phyloP scores from a whole-genome alignment of 129 eudicot genomes.

The Ambrosia trifida region DNA sequence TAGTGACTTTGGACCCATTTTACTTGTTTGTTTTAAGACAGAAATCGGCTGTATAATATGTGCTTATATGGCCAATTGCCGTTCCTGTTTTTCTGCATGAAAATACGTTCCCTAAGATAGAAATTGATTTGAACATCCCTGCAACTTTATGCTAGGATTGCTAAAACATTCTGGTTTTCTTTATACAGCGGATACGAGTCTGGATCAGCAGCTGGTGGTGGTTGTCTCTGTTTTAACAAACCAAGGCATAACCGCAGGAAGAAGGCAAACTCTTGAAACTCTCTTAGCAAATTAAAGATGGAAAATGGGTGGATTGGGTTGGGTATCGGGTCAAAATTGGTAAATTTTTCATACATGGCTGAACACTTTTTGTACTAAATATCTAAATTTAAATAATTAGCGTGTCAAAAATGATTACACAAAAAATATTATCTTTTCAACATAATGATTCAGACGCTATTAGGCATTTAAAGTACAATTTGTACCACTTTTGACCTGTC shows the following conservation, averaged over 20 bases:
- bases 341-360: neutral
- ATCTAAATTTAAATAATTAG: neutral
- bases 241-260: slow-evolving; percentile 50
- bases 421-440: neutral
- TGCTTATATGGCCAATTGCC: neutral
- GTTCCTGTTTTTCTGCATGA: neutral
- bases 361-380: neutral
- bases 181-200: slow-evolving; percentile 73
- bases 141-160: slow-evolving; percentile 12
- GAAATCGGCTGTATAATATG: neutral
- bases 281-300: neutral
- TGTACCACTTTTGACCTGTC: neutral
- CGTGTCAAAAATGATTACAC: neutral
- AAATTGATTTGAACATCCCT: neutral
- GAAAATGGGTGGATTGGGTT: neutral
- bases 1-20: neutral
- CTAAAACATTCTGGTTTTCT: slow-evolving; percentile 13
- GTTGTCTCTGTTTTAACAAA: slow-evolving; percentile 78
- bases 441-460: neutral
- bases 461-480: neutral
- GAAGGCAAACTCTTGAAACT: slow-evolving; percentile 43
- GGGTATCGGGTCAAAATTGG: neutral
- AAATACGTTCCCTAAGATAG: neutral
- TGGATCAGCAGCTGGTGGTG: slow-evolving; percentile 72
- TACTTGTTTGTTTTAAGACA: neutral